A percentile compares a stretch with the other conserved stretches of the same genome.
phyloP scores from a whole-genome alignment of 352 stramenopile genomes.

The Globisporangium paroecandrum region DNA sequence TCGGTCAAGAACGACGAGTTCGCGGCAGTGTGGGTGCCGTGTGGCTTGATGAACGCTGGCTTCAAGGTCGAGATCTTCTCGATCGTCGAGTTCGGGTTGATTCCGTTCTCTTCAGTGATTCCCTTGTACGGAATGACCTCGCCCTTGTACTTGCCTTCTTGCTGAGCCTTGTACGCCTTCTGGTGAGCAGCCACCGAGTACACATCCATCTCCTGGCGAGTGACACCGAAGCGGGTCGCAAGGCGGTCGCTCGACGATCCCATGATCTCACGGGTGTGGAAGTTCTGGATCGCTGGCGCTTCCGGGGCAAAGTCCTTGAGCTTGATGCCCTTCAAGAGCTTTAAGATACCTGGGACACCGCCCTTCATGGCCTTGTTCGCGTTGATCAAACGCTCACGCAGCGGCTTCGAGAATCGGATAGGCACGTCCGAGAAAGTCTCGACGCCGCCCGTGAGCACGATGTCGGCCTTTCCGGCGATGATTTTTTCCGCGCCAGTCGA shows the following conservation, averaged over 20 bases:
- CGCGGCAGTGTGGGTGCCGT: slow-evolving; percentile 97
- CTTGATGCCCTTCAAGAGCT: slow-evolving; percentile 94
- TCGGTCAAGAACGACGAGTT: slow-evolving; percentile 98
- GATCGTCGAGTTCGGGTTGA: slow-evolving; percentile 93
- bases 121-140: slow-evolving; percentile 95
- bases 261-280: slow-evolving; percentile 98
- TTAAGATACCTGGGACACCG: slow-evolving; percentile 82
- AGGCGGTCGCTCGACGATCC: slow-evolving; percentile 96
- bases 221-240: slow-evolving; percentile 92
- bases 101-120: slow-evolving; percentile 94
- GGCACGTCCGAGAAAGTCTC: slow-evolving; percentile 98
- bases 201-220: slow-evolving; percentile 94
- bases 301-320: slow-evolving; percentile 89
- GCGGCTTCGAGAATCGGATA: slow-evolving; percentile 92
- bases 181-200: slow-evolving; percentile 95
- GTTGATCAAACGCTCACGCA: slow-evolving; percentile 77
- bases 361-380: slow-evolving; percentile 96
- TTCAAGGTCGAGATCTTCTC: slow-evolving; percentile 96
- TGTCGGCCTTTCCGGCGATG: slow-evolving; percentile 90
- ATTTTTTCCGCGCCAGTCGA: slow-evolving; percentile 95
- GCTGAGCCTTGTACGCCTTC: slow-evolving; percentile 93
- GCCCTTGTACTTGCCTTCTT: slow-evolving; percentile 92
- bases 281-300: slow-evolving; percentile 98
- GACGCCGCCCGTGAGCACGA: slow-evolving; percentile 94
- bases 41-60: slow-evolving; percentile 98